Percentiles rank a stretch among this genome's conserved stretches.
Evolutionary conservation across 1,284 basidiomycete species (phyloP).

Genomic region (Pseudozyma thailandica): DNA sequence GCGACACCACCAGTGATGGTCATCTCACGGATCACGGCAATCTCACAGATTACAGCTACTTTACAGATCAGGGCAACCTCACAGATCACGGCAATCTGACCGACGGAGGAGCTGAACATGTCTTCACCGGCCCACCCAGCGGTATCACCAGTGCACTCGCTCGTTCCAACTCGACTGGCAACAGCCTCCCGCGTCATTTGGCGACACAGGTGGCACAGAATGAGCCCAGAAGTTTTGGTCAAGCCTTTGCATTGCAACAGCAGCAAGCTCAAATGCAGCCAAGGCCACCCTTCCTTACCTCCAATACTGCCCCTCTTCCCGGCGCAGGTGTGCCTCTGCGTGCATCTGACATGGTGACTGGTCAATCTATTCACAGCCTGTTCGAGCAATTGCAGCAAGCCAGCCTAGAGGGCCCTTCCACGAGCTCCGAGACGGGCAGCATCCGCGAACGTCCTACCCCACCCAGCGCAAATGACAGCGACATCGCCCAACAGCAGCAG

Average conservation of each 20-base stretch:
- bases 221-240: slow-evolving; percentile 23
- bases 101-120: slow-evolving; percentile 28
- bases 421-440: slow-evolving; percentile 38
- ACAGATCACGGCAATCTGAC: slow-evolving; percentile 45
- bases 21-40: slow-evolving; percentile 54
- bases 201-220: slow-evolving; percentile 8
- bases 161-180: slow-evolving; percentile 31
- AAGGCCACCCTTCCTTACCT: slow-evolving; percentile 34
- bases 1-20: slow-evolving; percentile 53
- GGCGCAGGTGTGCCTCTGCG: slow-evolving; percentile 28
- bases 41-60: slow-evolving; percentile 45
- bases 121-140: slow-evolving; percentile 28
- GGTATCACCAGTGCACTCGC: slow-evolving; percentile 34
- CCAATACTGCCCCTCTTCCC: slow-evolving; percentile 40
- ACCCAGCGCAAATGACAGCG: slow-evolving; percentile 42
- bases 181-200: slow-evolving; percentile 13
- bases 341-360: slow-evolving; percentile 38
- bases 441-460: slow-evolving; percentile 32
- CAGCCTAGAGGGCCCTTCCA: slow-evolving; percentile 31
- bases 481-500: slow-evolving; percentile 28
- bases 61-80: slow-evolving; percentile 41
- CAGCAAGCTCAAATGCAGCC: slow-evolving; percentile 22
- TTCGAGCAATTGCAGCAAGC: slow-evolving; percentile 48
- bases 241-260: slow-evolving; percentile 30
- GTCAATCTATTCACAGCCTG: slow-evolving; percentile 40